These are phyloP conservation scores for Ilyonectria destructans DNA, from an alignment of 2,329 filamentous ascomycete genomes.

Conservation along the genomic window DNA sequence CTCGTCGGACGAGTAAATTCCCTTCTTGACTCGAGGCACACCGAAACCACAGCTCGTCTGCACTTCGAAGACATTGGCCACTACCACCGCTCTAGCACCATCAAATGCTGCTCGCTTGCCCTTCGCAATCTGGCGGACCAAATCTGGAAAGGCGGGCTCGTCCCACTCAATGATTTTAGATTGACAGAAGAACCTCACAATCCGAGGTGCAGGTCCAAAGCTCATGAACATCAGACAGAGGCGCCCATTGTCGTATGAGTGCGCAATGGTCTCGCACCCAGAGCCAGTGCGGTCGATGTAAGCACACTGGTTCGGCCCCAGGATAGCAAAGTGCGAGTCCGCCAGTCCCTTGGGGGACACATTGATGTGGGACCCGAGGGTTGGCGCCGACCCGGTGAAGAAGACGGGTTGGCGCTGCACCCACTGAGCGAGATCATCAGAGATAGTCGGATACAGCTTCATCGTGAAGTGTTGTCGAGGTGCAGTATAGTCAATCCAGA, in stretches of 20 bases:
- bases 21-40: constrained; percentile 69
- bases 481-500: constrained; percentile 42
- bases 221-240: constrained; percentile 83
- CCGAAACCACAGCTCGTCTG: constrained; percentile 79
- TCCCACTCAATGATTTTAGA: constrained; percentile 74
- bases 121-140: constrained; percentile 62
- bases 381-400: constrained; percentile 82
- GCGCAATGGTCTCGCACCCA: constrained; percentile 83
- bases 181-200: constrained; percentile 76
- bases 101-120: constrained; percentile 58
- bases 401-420: constrained; percentile 79
- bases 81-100: constrained; percentile 73
- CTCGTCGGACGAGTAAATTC: constrained; percentile 53
- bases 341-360: constrained; percentile 82
- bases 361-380: constrained; percentile 80
- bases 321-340: constrained; percentile 73
- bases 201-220: constrained; percentile 73
- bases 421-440: constrained; percentile 73
- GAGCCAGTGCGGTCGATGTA: constrained; percentile 85
- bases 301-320: constrained; percentile 72
- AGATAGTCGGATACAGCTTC: constrained; percentile 73
- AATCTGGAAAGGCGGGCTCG: constrained; percentile 62
- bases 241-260: constrained; percentile 84
- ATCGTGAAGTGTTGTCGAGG: constrained; percentile 57
- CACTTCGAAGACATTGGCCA: constrained; percentile 75